Base-by-base conservation (phyloP, 257 asterid genomes). In the Solanum dulcamara region DNA sequence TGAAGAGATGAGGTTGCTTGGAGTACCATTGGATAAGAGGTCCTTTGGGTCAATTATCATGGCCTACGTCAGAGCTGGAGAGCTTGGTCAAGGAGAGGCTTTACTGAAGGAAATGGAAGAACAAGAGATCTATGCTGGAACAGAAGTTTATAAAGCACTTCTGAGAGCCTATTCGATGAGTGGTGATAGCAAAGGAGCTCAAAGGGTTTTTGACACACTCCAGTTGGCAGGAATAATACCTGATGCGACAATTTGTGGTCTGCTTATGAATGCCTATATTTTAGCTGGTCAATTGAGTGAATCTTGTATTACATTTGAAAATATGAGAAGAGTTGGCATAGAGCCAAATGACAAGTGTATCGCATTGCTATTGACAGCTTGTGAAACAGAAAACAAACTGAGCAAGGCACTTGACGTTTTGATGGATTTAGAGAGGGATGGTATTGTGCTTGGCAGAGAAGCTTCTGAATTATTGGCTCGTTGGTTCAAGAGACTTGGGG, bases 41-140 rank as follows among this genome's bases (percentile, higher is more conserved):
- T 95, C 99, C 3, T 96, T 95, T 11, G 98, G 99, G 51, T 92
- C 99, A 14, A 95, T 96, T 89, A 85, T 94, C 86, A 96, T 96
- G 99, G 98, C 99, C 80, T 92, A 95, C 24, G 87, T 94, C 32
- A 90, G 99, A 85, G 98, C 94, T 10, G 97, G 92, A 80, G 90
- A 84, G 90, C 92, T 91, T 38, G 50, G 87, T 35, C 38, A 81
- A 28, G 98, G 90, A 20, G 98, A 96, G 87, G 80, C 44, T 22
- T 53, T 95, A 89, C 86, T 96, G 2, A 87, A 64, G 84, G 99
- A 93, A 90, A 93, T 94, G 97, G 97, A 93, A 81, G 91, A 89
- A 26, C 91, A 85, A 89, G 95, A 93, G 57, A 84, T 88, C 24
- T 91, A 92, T 53, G 98, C 98, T 0, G 97, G 93, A 37, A 91